Percentiles rank a stretch among this genome's conserved stretches.
These are phyloP conservation scores for Aquanectria penicillioides DNA, from an alignment of 2,329 filamentous ascomycete genomes.

Conservation along the genomic window DNA sequence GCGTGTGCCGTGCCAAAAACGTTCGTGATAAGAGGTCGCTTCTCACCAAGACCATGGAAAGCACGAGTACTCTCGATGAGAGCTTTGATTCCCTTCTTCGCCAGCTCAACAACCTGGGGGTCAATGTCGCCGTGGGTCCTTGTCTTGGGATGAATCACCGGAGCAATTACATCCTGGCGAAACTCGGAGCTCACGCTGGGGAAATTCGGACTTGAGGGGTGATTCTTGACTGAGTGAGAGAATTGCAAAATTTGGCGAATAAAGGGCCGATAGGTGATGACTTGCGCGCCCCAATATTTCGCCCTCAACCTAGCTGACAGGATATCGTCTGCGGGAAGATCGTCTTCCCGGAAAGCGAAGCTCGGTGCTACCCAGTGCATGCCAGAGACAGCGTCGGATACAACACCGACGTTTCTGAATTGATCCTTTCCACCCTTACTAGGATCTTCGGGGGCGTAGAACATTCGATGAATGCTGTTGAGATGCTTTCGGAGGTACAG, in stretches of 20 bases:
- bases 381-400: conserved; percentile 54
- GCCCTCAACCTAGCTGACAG: conserved; percentile 85
- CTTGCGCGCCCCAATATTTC: conserved; percentile 93
- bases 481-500: conserved; percentile 72
- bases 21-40: conserved; percentile 89
- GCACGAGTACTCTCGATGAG: conserved; percentile 87
- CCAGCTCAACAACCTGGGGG: conserved; percentile 62
- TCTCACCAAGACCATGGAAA: conserved; percentile 72
- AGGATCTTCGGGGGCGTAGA: conserved; percentile 59
- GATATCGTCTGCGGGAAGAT: conserved; percentile 79
- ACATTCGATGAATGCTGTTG: conserved; percentile 69
- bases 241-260: conserved; percentile 65
- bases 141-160: conserved; percentile 50
- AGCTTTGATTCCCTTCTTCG: conserved; percentile 73
- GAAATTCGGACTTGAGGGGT: conserved; percentile 47
- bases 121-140: conserved; percentile 53
- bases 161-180: conserved; percentile 48
- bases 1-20: conserved; percentile 95
- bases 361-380: conserved; percentile 59
- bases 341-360: conserved; percentile 70
- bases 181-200: conserved; percentile 47
- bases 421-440: conserved; percentile 48
- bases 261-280: conserved; percentile 89
- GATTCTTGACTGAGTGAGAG: conserved; percentile 50
- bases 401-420: conserved; percentile 58